These are phyloP conservation scores for Biancaea sappan DNA, from an alignment of 306 rosid genomes.

Conservation along the genomic window DNA sequence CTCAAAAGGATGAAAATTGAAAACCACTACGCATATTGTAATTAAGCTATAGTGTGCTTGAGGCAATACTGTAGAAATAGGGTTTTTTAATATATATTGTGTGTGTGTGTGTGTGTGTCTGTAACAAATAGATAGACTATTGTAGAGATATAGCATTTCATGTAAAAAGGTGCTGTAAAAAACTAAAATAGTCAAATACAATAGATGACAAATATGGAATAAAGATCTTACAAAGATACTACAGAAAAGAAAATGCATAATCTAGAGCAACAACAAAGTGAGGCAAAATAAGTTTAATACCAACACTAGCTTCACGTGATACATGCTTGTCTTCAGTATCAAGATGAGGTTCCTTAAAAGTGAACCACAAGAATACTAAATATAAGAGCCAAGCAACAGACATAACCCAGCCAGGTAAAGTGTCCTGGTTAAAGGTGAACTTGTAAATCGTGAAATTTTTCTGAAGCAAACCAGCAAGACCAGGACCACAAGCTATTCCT, in stretches of 20 bases:
- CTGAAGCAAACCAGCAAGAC: constrained; percentile 88
- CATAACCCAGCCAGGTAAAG: constrained; percentile 99
- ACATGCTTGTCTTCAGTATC: constrained; percentile 41
- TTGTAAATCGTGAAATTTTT: constrained; percentile 71
- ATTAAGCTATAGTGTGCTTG: neutral
- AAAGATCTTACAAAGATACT: constrained; percentile 10
- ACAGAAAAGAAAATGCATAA: neutral
- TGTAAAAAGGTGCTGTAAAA: too few relatives aligned
- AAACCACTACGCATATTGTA: neutral
- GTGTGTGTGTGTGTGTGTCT: neutral
- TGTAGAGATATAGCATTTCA: too few relatives aligned
- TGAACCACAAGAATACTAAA: constrained; percentile 72
- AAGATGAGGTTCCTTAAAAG: constrained; percentile 84
- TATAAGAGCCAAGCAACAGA: constrained; percentile 85
- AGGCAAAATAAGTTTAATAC: constrained; percentile 48
- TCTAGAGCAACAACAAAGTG: constrained; percentile 10
- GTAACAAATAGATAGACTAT: neutral
- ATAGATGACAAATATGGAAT: neutral
- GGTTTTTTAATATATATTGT: neutral
- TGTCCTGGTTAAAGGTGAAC: constrained; percentile 73
- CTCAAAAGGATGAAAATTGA: constrained; percentile 12
- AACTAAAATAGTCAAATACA: too few relatives aligned
- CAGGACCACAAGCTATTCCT: constrained; percentile 99
- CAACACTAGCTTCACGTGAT: constrained; percentile 53
- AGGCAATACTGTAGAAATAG: neutral